Evolutionary conservation across 768 basidiomycete species (phyloP).

Genomic region (Russula ochroleuca): DNA sequence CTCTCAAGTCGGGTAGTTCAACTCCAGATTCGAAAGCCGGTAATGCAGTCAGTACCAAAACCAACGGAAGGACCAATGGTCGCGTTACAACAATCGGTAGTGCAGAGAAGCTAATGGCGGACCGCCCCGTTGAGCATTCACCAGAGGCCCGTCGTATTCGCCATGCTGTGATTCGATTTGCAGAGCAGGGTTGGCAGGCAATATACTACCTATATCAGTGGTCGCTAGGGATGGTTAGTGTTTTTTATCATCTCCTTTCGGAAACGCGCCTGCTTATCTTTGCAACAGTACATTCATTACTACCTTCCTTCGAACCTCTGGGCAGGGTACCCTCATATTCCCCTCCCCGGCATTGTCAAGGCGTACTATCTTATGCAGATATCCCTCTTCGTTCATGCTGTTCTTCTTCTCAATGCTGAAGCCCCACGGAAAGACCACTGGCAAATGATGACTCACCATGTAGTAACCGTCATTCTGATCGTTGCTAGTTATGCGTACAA

Average conservation of each 20-base stretch:
- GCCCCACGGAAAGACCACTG: conserved; percentile 86
- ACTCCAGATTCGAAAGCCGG: conserved; percentile 26
- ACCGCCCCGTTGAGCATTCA: conserved; percentile 30
- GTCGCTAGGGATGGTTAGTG: conserved; percentile 77
- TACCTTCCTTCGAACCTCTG: conserved; percentile 71
- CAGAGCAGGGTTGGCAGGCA: conserved; percentile 91
- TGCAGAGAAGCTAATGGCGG: conserved; percentile 27
- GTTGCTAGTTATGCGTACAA: conserved; percentile 72
- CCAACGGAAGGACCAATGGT: conserved; percentile 36
- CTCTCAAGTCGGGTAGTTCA: conserved; percentile 28
- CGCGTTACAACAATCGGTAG: conserved; percentile 38
- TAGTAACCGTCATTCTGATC: conserved; percentile 82
- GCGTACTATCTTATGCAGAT: conserved; percentile 84
- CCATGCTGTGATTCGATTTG: conserved; percentile 77
- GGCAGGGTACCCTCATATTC: conserved; percentile 77
- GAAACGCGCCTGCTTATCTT: conserved; percentile 17
- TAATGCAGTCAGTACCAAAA: conserved; percentile 30
- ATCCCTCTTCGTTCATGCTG: conserved; percentile 88
- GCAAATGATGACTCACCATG: conserved; percentile 96
- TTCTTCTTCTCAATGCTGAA: conserved; percentile 90
- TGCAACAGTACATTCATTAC: conserved; percentile 71
- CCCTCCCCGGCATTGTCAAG: conserved; percentile 77
- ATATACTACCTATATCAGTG: conserved; percentile 78
- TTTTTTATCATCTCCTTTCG: conserved; percentile 21
- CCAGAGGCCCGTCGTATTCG: conserved; percentile 60